Conservation (phyloP, 2,329 filamentous ascomycete genomes). For the Aspergillus piperis region DNA sequence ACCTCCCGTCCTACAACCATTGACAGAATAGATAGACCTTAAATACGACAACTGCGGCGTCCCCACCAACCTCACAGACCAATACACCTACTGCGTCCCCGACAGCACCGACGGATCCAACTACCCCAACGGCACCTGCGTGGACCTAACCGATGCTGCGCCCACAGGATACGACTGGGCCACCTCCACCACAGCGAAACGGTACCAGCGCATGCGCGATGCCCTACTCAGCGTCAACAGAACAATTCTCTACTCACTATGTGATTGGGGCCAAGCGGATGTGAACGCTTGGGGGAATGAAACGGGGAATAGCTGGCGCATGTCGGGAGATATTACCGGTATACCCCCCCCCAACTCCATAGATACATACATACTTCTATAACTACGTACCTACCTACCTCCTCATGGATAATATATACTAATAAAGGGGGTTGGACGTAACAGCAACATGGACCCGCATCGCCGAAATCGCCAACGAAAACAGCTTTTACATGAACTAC, state of each 20-base stretch:
- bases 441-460: slow-evolving; percentile 30
- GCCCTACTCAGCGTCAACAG: slow-evolving; percentile 49
- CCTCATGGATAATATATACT: no score
- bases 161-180: slow-evolving; percentile 55
- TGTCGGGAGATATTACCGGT: slow-evolving; percentile 38
- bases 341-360: background rate
- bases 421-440: background rate
- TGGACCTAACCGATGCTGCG: slow-evolving; percentile 37
- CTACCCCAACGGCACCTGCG: slow-evolving; percentile 47
- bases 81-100: slow-evolving; percentile 44
- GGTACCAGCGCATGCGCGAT: slow-evolving; percentile 56
- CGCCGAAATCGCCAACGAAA: slow-evolving; percentile 51
- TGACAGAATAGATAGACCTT: slow-evolving; percentile 40
- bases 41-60: slow-evolving; percentile 61
- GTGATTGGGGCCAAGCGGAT: slow-evolving; percentile 56
- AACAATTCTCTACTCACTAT: slow-evolving; percentile 55
- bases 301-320: slow-evolving; percentile 52
- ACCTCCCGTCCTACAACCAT: no score
- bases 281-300: slow-evolving; percentile 54
- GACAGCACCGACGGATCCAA: slow-evolving; percentile 37
- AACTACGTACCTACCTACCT: background rate
- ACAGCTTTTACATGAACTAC: slow-evolving; percentile 49
- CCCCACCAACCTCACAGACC: slow-evolving; percentile 41
- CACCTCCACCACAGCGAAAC: slow-evolving; percentile 48
- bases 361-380: no score